Percentiles rank a stretch among this genome's conserved stretches.
Conservation (phyloP, 768 basidiomycete species). For the Boletus sp. region DNA sequence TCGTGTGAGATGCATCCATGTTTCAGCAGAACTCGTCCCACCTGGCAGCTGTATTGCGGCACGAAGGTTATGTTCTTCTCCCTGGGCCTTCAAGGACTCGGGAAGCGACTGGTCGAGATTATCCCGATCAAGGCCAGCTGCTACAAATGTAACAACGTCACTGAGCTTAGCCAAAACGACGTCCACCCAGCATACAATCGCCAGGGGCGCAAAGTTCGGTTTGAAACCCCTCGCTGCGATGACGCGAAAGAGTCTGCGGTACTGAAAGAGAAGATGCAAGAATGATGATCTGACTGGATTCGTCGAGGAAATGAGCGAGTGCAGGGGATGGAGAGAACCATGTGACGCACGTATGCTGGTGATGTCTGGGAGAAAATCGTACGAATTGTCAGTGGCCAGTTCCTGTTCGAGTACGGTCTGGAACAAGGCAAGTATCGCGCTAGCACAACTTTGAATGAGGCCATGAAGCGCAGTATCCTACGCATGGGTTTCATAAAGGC, state of each 20-base stretch:
- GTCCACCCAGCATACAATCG: constrained; percentile 67
- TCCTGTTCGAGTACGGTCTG: constrained; percentile 20
- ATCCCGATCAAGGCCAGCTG: constrained; percentile 21
- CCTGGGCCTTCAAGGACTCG: constrained; percentile 38
- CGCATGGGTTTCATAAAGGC: neutral
- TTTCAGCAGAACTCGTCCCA: constrained; percentile 22
- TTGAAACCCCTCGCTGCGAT: constrained; percentile 38
- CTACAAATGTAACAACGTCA: constrained; percentile 34
- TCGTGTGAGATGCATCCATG: constrained; percentile 10
- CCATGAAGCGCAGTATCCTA: constrained; percentile 37
- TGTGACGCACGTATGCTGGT: constrained; percentile 22
- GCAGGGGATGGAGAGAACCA: neutral
- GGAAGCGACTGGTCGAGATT: constrained; percentile 14
- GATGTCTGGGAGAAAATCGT: constrained; percentile 10
- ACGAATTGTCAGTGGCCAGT: neutral
- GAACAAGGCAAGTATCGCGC: constrained; percentile 32
- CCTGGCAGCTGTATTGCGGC: constrained; percentile 73
- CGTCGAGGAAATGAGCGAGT: constrained; percentile 6
- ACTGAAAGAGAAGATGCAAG: constrained; percentile 46
- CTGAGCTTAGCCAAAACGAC: constrained; percentile 54
- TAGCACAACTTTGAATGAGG: constrained; percentile 35
- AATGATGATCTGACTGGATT: constrained; percentile 32
- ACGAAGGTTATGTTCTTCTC: constrained; percentile 49
- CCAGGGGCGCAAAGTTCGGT: constrained; percentile 21
- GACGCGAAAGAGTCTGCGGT: constrained; percentile 47